phyloP scores from a whole-genome alignment of 192 early-diverging fungal species.

The Linnemannia exigua region DNA sequence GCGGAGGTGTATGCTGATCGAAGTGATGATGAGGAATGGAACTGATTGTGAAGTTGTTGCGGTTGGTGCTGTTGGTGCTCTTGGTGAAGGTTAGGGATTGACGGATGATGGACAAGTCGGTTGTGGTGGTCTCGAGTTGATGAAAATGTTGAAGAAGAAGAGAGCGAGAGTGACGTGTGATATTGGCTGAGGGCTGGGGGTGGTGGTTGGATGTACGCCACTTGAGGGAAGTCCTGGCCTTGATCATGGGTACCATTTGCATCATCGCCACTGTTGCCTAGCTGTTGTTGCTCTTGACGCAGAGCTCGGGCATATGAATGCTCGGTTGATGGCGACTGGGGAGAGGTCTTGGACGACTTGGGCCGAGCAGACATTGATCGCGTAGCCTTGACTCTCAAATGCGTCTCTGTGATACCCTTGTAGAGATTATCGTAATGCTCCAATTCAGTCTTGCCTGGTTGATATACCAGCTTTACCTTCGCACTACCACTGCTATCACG shows the following conservation, averaged over 20 bases:
- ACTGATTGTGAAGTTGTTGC: neutral
- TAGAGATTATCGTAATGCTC: conserved; percentile 23
- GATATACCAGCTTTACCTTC: conserved; percentile 2
- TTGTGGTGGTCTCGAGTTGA: neutral
- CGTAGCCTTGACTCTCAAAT: neutral
- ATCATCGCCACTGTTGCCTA: neutral
- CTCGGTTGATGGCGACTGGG: neutral
- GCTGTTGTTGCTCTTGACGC: neutral
- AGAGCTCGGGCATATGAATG: neutral
- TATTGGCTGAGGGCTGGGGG: neutral
- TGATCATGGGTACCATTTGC: too few species aligned
- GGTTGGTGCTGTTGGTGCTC: neutral
- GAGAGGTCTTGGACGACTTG: neutral
- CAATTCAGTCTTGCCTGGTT: conserved; percentile 16
- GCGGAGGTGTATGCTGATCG: neutral
- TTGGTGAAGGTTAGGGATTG: neutral
- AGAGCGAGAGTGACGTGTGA: neutral
- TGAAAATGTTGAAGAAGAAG: neutral
- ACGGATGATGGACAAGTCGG: neutral
- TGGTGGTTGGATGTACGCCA: neutral
- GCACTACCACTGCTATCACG: neutral
- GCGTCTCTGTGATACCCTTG: conserved; percentile 12
- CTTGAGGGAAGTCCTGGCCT: neutral
- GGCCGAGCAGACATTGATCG: neutral
- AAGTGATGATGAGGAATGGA: neutral